Conservation (phyloP, 2,329 filamentous ascomycete species). For the Xylariaceae sp. region DNA sequence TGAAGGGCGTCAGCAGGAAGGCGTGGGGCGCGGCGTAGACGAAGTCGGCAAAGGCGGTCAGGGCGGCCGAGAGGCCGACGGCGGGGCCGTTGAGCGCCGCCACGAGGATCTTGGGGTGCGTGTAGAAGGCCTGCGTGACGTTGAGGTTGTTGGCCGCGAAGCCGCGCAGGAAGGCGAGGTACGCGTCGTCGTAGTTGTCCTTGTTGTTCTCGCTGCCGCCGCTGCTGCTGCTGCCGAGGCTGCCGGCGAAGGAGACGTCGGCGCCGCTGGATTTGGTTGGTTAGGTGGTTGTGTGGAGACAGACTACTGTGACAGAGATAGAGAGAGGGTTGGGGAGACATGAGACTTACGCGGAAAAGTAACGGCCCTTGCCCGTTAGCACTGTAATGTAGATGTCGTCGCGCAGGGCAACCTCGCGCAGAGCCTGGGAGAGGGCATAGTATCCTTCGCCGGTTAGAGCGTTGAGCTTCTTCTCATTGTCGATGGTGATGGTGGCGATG, state of each 20-base stretch:
- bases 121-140: constrained; percentile 83
- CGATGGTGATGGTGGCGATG: constrained; percentile 78
- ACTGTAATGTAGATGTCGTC: constrained; percentile 82
- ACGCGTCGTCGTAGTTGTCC: constrained; percentile 21
- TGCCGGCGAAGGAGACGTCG: constrained; percentile 10
- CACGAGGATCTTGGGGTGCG: constrained; percentile 88
- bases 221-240: background rate
- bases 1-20: constrained; percentile 87
- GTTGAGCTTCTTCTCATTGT: constrained; percentile 81
- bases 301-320: background rate
- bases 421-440: constrained; percentile 63
- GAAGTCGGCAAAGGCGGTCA: constrained; percentile 82
- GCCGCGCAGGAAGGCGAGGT: constrained; percentile 52
- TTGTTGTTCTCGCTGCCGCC: no score
- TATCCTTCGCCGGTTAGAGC: constrained; percentile 67
- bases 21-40: constrained; percentile 76
- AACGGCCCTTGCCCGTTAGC: constrained; percentile 72
- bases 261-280: constrained; percentile 9
- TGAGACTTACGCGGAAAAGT: constrained; percentile 73
- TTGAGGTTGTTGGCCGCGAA: constrained; percentile 87
- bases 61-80: constrained; percentile 77
- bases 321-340: constrained; percentile 1
- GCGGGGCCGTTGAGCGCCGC: constrained; percentile 87
- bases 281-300: no score
- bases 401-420: constrained; percentile 70